Conservation (phyloP, 306 rosid species). For the Cucurbita moschata region DNA sequence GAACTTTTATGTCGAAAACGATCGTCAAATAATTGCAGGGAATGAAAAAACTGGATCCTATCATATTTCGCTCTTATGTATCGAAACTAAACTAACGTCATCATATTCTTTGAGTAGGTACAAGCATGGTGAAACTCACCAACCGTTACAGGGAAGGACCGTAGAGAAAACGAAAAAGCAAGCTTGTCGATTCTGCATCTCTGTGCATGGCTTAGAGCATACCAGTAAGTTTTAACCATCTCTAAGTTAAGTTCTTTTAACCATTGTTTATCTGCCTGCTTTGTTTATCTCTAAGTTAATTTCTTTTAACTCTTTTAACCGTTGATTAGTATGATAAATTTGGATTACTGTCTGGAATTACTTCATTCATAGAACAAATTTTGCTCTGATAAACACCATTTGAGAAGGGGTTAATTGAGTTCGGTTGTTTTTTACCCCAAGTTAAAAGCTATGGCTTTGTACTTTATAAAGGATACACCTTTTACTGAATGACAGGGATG, state of each 20-base stretch:
- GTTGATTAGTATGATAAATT: not conserved
- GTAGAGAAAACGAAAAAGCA: not conserved
- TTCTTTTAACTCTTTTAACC: not conserved
- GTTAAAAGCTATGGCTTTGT: not conserved
- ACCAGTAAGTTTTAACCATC: not conserved
- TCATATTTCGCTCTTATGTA: not conserved
- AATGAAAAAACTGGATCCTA: not conserved
- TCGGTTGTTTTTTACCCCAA: not conserved
- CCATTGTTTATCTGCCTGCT: not conserved
- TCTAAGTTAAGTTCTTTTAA: not conserved
- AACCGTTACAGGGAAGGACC: not conserved
- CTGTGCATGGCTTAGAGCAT: not conserved
- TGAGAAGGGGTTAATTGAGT: not conserved
- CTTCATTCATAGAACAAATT: not conserved
- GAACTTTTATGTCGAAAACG: conserved; percentile 1
- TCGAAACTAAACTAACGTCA: not conserved
- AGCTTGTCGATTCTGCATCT: not conserved
- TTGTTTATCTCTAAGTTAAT: not conserved
- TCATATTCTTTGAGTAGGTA: not conserved
- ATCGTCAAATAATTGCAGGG: not conserved
- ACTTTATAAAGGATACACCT: not conserved
- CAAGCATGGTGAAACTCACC: not conserved
- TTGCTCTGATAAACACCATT: not conserved
- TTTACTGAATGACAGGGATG: not conserved
- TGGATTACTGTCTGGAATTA: not conserved